Conservation (phyloP, 805 yeast species). For the Candida suzukii region DNA sequence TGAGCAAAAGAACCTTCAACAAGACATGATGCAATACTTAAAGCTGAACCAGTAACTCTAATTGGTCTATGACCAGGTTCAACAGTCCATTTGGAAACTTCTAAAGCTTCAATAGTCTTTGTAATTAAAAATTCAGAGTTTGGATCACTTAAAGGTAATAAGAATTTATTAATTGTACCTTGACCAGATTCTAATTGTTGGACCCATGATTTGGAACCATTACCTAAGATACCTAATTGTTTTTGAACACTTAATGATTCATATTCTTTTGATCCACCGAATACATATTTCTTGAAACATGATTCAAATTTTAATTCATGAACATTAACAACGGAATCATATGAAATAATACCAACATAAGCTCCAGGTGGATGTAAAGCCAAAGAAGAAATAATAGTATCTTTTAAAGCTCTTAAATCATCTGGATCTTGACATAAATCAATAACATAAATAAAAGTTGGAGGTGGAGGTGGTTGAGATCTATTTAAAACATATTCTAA, state of each 20-base stretch:
- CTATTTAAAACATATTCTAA: slow-evolving; percentile 80
- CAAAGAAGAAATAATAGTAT: slow-evolving; percentile 67
- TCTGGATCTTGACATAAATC: slow-evolving; percentile 90
- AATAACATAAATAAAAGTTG: slow-evolving; percentile 77
- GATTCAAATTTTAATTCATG: slow-evolving; percentile 66
- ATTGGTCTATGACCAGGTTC: slow-evolving; percentile 78
- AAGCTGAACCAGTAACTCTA: slow-evolving; percentile 90
- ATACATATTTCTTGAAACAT: slow-evolving; percentile 70
- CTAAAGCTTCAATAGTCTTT: slow-evolving; percentile 67
- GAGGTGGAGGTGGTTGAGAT: slow-evolving; percentile 59
- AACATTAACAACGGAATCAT: slow-evolving; percentile 84
- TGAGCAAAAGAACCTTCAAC: slow-evolving; percentile 80
- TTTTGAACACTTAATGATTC: slow-evolving; percentile 28
- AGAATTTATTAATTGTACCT: slow-evolving; percentile 33
- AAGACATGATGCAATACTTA: slow-evolving; percentile 74
- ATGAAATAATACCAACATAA: slow-evolving; percentile 79
- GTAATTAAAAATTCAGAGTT: slow-evolving; percentile 77
- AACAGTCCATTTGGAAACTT: slow-evolving; percentile 65
- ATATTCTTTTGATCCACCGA: slow-evolving; percentile 86
- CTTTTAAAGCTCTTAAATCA: slow-evolving; percentile 76
- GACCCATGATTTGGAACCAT: slow-evolving; percentile 29
- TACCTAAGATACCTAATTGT: slow-evolving; percentile 28
- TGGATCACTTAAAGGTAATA: slow-evolving; percentile 27
- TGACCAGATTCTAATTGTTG: slow-evolving; percentile 31
- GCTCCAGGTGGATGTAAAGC: slow-evolving; percentile 85